Evolutionary conservation across 345 rosid species (phyloP), one percentile per base, ranked within the genome.

Genomic region (Hypericum perforatum): DNA sequence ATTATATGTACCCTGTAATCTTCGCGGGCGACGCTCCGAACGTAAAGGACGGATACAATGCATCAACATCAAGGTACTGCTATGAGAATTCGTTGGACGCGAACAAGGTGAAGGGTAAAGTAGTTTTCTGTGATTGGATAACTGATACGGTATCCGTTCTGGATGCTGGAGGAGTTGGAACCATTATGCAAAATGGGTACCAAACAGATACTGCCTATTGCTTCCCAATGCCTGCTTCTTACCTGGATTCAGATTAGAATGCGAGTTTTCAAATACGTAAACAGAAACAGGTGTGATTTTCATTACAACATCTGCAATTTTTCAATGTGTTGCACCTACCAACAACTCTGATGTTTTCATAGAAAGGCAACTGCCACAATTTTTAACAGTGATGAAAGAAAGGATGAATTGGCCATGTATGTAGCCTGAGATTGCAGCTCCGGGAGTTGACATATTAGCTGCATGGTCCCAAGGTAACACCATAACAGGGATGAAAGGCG

Each of bases 361-460:
- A n/a, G n/a, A n/a, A n/a, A n/a, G n/a, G n/a, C n/a, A n/a, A n/a
- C n/a, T n/a, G n/a, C n/a, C n/a, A n/a, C n/a, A n/a, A n/a, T n/a
- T n/a, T n/a, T n/a, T n/a, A n/a, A n/a, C n/a, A n/a, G n/a, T n/a
- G n/a, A n/a, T n/a, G n/a, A n/a, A n/a, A n/a, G n/a, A n/a, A n/a
- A n/a, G n/a, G n/a, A n/a, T n/a, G n/a, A n/a, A n/a, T n/a, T n/a
- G n/a, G n/a, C n/a, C n/a, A 46, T 29, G 36, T 14, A 38, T 72
- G 73, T 68, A 76, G 79, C 81, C 81, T 0, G 79, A 79, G 60
- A 54, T 69, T 47, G 62, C 63, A 15, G 79, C 81, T 8, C 84
- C 79, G 1, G 85, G 81, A 43, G 71, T 64, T 2, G 72, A 57
- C 43, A 74, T 76, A 16, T 51, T 71, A 42, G 85, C 85, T 39